Evolutionary conservation across 2,329 filamentous ascomycete genomes (phyloP).

Genomic region (Ascochyta koolunga): DNA sequence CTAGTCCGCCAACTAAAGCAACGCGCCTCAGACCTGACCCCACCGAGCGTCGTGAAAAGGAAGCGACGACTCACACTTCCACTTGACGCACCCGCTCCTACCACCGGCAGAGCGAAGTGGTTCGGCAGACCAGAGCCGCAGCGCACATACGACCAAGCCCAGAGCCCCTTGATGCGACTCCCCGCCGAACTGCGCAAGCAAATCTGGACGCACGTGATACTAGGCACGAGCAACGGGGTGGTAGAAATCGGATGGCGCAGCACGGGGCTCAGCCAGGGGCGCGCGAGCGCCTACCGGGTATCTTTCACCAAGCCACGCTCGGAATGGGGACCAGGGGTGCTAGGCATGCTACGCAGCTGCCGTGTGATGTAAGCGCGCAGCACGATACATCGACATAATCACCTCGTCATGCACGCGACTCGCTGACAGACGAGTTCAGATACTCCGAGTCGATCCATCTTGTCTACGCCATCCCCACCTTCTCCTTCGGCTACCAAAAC

Average conservation of each 20-base stretch:
- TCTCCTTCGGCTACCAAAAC: background rate
- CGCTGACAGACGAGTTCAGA: background rate
- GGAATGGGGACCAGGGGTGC: background rate
- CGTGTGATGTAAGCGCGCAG: background rate
- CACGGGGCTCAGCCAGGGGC: background rate
- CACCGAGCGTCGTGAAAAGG: background rate
- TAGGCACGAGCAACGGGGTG: background rate
- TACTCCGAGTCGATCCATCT: constrained; percentile 2
- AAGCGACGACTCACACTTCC: constrained; percentile 2
- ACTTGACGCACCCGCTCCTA: background rate
- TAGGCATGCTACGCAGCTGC: background rate
- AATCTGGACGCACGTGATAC: constrained; percentile 1
- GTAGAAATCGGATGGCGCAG: background rate
- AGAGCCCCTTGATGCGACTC: background rate
- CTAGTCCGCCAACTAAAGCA: background rate
- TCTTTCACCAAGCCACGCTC: background rate
- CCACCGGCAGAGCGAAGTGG: background rate
- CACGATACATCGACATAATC: no score
- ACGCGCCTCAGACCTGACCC: background rate
- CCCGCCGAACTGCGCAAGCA: constrained; percentile 1
- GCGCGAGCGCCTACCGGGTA: background rate
- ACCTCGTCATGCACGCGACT: background rate
- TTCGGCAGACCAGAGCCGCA: background rate
- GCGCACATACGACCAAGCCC: background rate
- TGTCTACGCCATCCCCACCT: constrained; percentile 1